These are phyloP conservation scores for Allium cepa DNA, from an alignment of 106 monocot species.

Conservation along the genomic window DNA sequence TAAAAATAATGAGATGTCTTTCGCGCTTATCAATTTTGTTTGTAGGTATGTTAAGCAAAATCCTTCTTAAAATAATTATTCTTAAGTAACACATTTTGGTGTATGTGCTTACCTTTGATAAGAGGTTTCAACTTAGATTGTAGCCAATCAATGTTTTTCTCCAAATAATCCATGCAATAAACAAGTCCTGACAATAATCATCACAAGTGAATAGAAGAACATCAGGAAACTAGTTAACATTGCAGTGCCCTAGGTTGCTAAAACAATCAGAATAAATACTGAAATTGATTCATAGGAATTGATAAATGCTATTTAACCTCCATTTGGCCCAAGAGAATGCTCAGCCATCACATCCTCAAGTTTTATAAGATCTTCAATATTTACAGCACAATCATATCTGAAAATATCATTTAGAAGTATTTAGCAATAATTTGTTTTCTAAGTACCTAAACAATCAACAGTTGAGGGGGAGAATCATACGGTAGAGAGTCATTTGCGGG, in stretches of 20 bases:
- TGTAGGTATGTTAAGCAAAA: no score
- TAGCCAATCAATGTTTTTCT: conserved; percentile 94
- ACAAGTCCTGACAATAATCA: conserved; percentile 52
- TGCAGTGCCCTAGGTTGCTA: neutral
- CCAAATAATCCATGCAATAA: conserved; percentile 98
- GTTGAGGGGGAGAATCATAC: conserved; percentile 40
- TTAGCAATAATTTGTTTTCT: no score
- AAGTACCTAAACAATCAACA: no score
- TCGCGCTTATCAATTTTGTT: no score
- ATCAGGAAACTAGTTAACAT: neutral
- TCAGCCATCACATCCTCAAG: conserved; percentile 85
- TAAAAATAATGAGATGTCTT: no score
- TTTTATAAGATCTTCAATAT: conserved; percentile 86
- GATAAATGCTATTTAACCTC: conserved; percentile 38
- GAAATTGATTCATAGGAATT: neutral
- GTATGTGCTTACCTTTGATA: conserved; percentile 37
- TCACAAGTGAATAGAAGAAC: no score
- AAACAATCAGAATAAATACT: neutral
- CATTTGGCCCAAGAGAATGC: conserved; percentile 97
- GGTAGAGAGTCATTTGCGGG: conserved; percentile 91
- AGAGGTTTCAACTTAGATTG: conserved; percentile 80
- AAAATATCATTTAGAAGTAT: no score
- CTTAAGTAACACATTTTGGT: no score
- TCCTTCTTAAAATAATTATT: no score
- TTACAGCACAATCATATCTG: conserved; percentile 93